These are phyloP conservation scores for Ophiocordyceps camponoti-leonardi DNA, from an alignment of 2,329 filamentous ascomycete species.

Conservation along the genomic window DNA sequence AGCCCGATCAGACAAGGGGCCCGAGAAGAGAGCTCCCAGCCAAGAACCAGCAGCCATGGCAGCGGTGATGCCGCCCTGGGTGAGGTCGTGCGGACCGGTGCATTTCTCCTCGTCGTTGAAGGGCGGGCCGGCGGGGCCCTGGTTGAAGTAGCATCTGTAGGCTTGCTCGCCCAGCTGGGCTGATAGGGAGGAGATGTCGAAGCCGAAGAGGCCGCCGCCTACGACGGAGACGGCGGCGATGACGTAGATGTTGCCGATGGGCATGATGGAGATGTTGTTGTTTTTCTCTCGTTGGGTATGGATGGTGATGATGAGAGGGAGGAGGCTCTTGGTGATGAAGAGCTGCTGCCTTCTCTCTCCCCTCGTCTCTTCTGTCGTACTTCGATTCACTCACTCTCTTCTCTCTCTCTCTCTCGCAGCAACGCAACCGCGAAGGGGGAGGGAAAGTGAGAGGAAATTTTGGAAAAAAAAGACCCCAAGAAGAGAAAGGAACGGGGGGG, in stretches of 20 bases:
- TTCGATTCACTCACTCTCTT: too few relatives aligned
- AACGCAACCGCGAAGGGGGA: too few relatives aligned
- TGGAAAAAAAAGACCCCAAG: too few relatives aligned
- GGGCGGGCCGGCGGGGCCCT: constrained; percentile 15
- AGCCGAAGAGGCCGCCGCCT: constrained; percentile 29
- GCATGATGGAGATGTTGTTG: constrained; percentile 5
- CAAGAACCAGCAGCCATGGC: constrained; percentile 34
- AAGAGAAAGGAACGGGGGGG: too few relatives aligned
- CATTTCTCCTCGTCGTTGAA: constrained; percentile 11
- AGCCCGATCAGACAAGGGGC: constrained; percentile 28
- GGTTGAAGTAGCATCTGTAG: constrained; percentile 21
- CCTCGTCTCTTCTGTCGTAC: too few relatives aligned
- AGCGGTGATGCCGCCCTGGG: constrained; percentile 34
- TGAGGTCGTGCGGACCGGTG: constrained; percentile 19
- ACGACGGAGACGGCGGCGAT: constrained; percentile 18
- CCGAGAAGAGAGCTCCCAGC: constrained; percentile 28
- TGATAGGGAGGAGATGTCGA: constrained; percentile 40
- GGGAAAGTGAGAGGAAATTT: too few relatives aligned
- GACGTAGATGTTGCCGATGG: constrained; percentile 17
- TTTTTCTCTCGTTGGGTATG: neutral
- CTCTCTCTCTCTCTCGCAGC: too few relatives aligned
- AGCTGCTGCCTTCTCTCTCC: too few relatives aligned
- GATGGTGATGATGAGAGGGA: too few relatives aligned
- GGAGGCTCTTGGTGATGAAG: too few relatives aligned
- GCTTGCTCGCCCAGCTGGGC: constrained; percentile 21